These are phyloP conservation scores for Vachellia pachyceras DNA, from an alignment of 306 rosid species.

Conservation along the genomic window DNA sequence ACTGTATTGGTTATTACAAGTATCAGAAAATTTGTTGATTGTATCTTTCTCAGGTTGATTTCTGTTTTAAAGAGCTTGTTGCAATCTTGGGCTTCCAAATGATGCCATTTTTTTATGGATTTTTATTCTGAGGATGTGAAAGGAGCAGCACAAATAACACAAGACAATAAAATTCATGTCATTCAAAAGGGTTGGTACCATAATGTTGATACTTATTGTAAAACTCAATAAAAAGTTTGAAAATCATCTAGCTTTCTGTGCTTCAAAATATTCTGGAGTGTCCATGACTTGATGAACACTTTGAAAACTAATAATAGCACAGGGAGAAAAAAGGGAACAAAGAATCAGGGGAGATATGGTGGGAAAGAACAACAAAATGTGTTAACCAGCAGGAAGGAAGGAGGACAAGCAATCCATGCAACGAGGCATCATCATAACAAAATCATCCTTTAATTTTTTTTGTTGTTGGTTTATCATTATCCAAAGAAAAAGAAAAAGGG, in stretches of 20 bases:
- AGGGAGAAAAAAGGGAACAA: background rate
- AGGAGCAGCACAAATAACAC: background rate
- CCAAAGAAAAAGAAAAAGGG: background rate
- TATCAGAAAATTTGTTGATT: background rate
- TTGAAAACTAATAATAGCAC: background rate
- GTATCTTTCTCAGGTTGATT: background rate
- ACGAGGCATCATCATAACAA: slow-evolving; percentile 28
- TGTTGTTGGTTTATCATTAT: too few species aligned
- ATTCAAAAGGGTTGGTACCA: background rate
- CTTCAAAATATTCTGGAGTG: background rate
- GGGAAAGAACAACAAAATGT: background rate
- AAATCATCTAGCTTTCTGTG: background rate
- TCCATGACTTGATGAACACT: background rate
- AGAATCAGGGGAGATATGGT: background rate
- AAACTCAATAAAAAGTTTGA: background rate
- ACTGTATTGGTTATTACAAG: background rate
- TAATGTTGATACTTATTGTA: too few species aligned
- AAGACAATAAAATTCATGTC: background rate
- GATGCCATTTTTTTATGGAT: background rate
- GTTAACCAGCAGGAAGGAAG: background rate
- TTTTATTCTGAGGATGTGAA: background rate
- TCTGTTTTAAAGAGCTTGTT: background rate
- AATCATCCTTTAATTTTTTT: background rate
- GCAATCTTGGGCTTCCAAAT: background rate
- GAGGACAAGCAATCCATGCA: background rate